Percentiles rank a stretch among this genome's conserved stretches.
Evolutionary conservation across 441 rosid species (phyloP).

Genomic region (Biscutella laevigata): DNA sequence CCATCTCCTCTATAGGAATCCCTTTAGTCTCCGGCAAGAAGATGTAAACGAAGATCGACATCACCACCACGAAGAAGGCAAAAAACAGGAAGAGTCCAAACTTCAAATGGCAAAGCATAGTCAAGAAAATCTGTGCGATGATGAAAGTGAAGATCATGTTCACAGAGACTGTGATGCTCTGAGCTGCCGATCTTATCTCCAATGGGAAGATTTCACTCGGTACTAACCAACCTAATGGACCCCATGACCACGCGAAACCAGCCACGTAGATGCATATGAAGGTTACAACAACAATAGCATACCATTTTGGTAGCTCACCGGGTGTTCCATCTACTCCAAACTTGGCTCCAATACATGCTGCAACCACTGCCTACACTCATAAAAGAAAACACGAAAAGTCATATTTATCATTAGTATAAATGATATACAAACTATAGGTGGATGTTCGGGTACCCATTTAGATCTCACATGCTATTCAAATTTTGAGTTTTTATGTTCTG

Average conservation of each 20-base stretch:
- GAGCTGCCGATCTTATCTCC: constrained; percentile 63
- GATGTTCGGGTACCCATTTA: too few species aligned
- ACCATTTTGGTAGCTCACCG: constrained; percentile 31
- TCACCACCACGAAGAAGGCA: constrained; percentile 48
- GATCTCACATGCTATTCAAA: too few species aligned
- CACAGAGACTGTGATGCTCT: constrained; percentile 52
- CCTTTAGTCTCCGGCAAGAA: constrained; percentile 68
- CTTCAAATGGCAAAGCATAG: constrained; percentile 58
- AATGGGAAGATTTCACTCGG: constrained; percentile 64
- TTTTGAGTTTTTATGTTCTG: too few species aligned
- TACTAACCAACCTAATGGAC: constrained; percentile 63
- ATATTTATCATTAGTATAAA: neutral
- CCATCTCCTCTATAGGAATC: constrained; percentile 59
- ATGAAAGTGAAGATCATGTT: constrained; percentile 47
- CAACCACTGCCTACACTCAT: constrained; percentile 29
- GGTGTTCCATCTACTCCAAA: constrained; percentile 49
- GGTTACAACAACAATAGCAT: constrained; percentile 38
- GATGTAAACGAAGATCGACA: constrained; percentile 46
- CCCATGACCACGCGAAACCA: constrained; percentile 75
- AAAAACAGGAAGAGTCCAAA: constrained; percentile 59
- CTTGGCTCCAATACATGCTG: constrained; percentile 40
- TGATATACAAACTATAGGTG: neutral
- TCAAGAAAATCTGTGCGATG: constrained; percentile 45
- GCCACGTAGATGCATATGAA: constrained; percentile 47
- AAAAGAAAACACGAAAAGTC: neutral